Conservation (phyloP, 768 basidiomycete species). For the Erythrobasidium yunnanense region DNA sequence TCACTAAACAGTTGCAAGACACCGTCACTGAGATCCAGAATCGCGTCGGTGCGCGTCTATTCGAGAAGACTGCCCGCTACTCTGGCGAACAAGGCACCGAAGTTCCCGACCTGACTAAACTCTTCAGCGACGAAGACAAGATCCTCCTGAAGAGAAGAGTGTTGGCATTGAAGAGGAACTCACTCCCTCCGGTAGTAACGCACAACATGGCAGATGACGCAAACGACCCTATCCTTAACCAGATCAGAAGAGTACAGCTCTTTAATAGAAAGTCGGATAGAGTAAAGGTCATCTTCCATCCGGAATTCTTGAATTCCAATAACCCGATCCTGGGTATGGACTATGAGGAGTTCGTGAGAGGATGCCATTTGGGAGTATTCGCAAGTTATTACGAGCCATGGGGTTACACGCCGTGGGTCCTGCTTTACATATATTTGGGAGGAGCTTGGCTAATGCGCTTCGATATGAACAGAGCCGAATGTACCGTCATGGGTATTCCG, state of each 20-base stretch:
- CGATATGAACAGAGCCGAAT: constrained; percentile 84
- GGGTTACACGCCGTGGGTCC: constrained; percentile 34
- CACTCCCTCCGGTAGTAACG: constrained; percentile 89
- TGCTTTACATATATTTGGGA: background rate
- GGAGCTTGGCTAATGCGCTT: constrained; percentile 30
- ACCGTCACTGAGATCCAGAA: constrained; percentile 93
- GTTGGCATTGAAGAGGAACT: constrained; percentile 87
- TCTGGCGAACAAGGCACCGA: constrained; percentile 69
- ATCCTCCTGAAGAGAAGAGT: constrained; percentile 89
- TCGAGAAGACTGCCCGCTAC: constrained; percentile 86
- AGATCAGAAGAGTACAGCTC: constrained; percentile 81
- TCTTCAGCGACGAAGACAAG: constrained; percentile 84
- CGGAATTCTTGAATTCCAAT: constrained; percentile 93
- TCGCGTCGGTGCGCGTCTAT: constrained; percentile 77
- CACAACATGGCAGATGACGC: constrained; percentile 97
- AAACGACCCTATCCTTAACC: constrained; percentile 84
- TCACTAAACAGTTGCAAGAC: constrained; percentile 89
- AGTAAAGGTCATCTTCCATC: constrained; percentile 96
- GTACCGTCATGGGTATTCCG: constrained; percentile 99
- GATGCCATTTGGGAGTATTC: constrained; percentile 96
- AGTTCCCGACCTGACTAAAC: constrained; percentile 59
- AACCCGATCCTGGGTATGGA: constrained; percentile 95
- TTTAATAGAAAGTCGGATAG: constrained; percentile 82
- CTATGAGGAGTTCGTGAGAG: constrained; percentile 97
- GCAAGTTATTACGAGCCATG: constrained; percentile 87